Base-by-base conservation (phyloP, 768 basidiomycete genomes). In the Russula sp. region DNA sequence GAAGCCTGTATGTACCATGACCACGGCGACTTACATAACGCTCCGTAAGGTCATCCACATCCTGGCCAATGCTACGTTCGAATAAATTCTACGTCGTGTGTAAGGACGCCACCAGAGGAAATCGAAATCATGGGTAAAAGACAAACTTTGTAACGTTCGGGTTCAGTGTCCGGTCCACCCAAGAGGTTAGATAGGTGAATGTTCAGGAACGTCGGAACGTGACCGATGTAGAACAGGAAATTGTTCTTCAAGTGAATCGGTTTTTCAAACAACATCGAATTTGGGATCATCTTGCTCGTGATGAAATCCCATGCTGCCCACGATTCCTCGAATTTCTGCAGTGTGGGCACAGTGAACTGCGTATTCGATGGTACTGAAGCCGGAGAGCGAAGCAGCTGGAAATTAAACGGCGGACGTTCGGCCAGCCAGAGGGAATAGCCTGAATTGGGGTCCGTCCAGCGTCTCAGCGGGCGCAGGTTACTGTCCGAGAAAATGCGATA, bases 151-250 rank as follows among this genome's bases (percentile, higher is more conserved):
- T 88, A 96, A 56, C 81, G 76, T 62, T 88, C 81, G 0, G 97
- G 97, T 65, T 93, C 85, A 0, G 93, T 93, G 67, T 91, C 83
- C 1, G 86, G 83, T 67, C 93, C 88, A 43, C 83, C 70, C 54
- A 97, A 72, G 13, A 93, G 73, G 52, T 80, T 79, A 3, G 90
- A 90, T 50, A 96, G 74, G 69, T 96, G 88, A 25, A 97, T 97
- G 69, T 97, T 94, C 64, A 95, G 73, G 76, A 96, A 97, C 20
- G 90, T 80, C 2, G 93, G 93, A 49, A 98, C 92, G 71, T 98
- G 97, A 0, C 96, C 96, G 14, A 92, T 70, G 73, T 98, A 98
- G 75, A 99, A 99, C n/a, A 98, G 79, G 69, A 93, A 96, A 59
- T 96, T 93, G 72, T 98, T 94, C 35, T 96, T 81, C 49, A 98